A percentile compares a stretch with the other conserved stretches of the same genome.
Conservation (phyloP, 768 basidiomycete species). For the Trametes coccinea region DNA sequence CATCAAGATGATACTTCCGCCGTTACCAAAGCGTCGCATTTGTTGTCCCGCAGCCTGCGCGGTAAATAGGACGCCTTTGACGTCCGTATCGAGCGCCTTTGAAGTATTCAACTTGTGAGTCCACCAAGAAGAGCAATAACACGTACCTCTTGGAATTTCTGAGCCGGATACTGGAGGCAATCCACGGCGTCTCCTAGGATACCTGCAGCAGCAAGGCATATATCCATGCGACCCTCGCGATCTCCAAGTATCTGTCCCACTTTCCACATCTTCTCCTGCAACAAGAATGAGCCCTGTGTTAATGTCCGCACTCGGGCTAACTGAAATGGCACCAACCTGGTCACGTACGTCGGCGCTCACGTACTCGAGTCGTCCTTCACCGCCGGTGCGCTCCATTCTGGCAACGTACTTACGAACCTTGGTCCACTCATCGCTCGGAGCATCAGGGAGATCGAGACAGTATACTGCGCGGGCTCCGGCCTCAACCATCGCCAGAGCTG, state of each 20-base stretch:
- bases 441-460: conserved; percentile 59
- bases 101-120: not conserved
- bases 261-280: conserved; percentile 43
- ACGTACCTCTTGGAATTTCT: conserved; percentile 58
- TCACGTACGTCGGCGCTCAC: conserved; percentile 62
- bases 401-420: conserved; percentile 47
- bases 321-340: conserved; percentile 44
- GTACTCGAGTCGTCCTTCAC: conserved; percentile 53
- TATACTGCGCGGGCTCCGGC: conserved; percentile 68
- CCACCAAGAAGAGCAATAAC: not conserved
- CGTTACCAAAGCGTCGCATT: conserved; percentile 34
- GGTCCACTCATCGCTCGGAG: conserved; percentile 57
- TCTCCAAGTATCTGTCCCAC: conserved; percentile 59
- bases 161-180: conserved; percentile 61
- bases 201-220: conserved; percentile 76
- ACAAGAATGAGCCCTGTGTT: not conserved
- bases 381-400: conserved; percentile 16
- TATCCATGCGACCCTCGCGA: conserved; percentile 67
- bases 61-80: conserved; percentile 39
- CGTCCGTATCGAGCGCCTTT: conserved; percentile 65
- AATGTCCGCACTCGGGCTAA: too few relatives aligned
- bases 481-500: conserved; percentile 72
- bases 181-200: conserved; percentile 53
- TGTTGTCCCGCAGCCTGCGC: conserved; percentile 38
- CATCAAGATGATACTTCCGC: conserved; percentile 43